Conservation (phyloP, 352 stramenopile genomes). For the Peronospora belbahrii region DNA sequence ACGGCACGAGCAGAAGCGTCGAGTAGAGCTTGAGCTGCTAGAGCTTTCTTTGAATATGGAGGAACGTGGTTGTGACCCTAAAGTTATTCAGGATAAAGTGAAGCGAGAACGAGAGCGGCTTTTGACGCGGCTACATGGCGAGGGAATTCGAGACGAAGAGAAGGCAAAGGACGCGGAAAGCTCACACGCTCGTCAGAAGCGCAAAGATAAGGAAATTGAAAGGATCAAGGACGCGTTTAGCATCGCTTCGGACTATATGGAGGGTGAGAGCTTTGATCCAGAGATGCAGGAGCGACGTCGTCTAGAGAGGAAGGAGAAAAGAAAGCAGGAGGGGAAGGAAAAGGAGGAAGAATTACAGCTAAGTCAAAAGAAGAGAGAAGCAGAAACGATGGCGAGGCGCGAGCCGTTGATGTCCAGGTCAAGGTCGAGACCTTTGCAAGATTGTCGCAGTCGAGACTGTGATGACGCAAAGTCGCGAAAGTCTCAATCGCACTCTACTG, state of each 20-base stretch:
- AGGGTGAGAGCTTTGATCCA: slow-evolving; percentile 69
- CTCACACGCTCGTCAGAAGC: slow-evolving; percentile 46
- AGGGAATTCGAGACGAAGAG: not conserved
- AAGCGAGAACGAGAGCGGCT: slow-evolving; percentile 47
- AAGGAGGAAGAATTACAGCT: slow-evolving; percentile 31
- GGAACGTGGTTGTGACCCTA: slow-evolving; percentile 49
- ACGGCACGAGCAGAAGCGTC: slow-evolving; percentile 70
- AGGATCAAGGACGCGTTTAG: slow-evolving; percentile 66
- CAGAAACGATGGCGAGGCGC: slow-evolving; percentile 20
- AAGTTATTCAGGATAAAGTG: slow-evolving; percentile 66
- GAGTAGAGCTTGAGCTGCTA: slow-evolving; percentile 72
- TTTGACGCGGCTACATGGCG: slow-evolving; percentile 25
- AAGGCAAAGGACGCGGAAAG: slow-evolving; percentile 24
- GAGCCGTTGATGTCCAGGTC: slow-evolving; percentile 25
- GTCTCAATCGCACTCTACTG: slow-evolving; percentile 6
- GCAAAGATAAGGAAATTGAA: slow-evolving; percentile 62
- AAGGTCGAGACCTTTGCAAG: slow-evolving; percentile 8
- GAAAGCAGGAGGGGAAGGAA: slow-evolving; percentile 43
- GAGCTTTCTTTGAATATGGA: slow-evolving; percentile 78
- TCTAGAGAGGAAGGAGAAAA: slow-evolving; percentile 35
- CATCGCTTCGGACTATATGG: slow-evolving; percentile 62
- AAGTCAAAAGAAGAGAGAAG: slow-evolving; percentile 35
- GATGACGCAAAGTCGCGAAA: slow-evolving; percentile 7
- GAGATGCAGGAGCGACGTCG: slow-evolving; percentile 62
- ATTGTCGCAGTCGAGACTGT: slow-evolving; percentile 12